A percentile compares a stretch with the other conserved stretches of the same genome.
Conservation (phyloP, 805 yeast species). For the Lachancea fermentati region DNA sequence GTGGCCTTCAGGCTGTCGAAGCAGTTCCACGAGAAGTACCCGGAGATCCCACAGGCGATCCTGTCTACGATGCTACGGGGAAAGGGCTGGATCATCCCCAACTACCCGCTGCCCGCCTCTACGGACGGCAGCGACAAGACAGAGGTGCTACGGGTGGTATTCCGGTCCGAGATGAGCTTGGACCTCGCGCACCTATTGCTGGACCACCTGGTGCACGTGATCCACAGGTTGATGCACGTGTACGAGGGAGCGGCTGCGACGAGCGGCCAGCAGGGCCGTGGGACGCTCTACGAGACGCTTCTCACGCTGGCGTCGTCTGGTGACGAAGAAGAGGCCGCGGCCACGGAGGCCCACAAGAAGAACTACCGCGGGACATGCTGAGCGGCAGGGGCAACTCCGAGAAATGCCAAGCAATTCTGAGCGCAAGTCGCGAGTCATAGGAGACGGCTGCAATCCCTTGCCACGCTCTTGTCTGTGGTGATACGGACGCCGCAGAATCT, state of each 20-base stretch:
- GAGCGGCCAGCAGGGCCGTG: conserved; percentile 9
- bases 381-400: background rate
- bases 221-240: conserved; percentile 17
- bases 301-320: conserved; percentile 23
- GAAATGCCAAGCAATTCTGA: no score
- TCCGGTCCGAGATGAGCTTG: conserved; percentile 57
- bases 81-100: conserved; percentile 84
- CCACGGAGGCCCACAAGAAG: conserved; percentile 13
- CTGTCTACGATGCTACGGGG: conserved; percentile 67
- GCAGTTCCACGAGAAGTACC: conserved; percentile 51
- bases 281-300: conserved; percentile 21
- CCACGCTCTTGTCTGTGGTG: no score
- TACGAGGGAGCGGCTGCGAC: conserved; percentile 12
- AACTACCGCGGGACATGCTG: conserved; percentile 31
- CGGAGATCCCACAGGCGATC: conserved; percentile 77
- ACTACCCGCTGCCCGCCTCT: conserved; percentile 69
- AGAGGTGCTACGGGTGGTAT: conserved; percentile 82
- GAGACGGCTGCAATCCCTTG: no score
- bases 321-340: conserved; percentile 8
- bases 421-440: no score
- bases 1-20: conserved; percentile 76
- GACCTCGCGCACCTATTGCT: conserved; percentile 33
- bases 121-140: conserved; percentile 40
- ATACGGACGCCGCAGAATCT: no score
- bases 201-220: conserved; percentile 19